These are phyloP conservation scores for Coffea humblotiana DNA, from an alignment of 305 asterid genomes.

Conservation along the genomic window DNA sequence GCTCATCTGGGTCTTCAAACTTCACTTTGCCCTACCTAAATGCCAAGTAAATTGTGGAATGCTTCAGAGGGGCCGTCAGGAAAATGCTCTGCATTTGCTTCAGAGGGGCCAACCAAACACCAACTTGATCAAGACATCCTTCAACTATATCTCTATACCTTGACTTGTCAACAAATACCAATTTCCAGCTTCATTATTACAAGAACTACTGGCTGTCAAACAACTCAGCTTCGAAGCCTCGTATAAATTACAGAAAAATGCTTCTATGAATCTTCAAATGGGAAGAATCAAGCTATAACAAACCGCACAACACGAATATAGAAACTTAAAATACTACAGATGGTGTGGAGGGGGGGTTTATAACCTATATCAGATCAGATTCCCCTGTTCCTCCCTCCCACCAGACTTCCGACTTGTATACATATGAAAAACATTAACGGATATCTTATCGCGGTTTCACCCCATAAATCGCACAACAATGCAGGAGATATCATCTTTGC, in stretches of 20 bases:
- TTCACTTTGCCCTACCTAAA: no score
- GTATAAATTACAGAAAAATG: slow-evolving; percentile 39
- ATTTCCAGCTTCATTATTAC: slow-evolving; percentile 33
- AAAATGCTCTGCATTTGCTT: no score
- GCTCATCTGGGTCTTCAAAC: no score
- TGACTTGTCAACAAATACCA: slow-evolving; percentile 1
- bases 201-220: slow-evolving; percentile 23
- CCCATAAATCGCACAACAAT: slow-evolving; percentile 69
- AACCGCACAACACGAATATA: slow-evolving; percentile 29
- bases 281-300: slow-evolving; percentile 44
- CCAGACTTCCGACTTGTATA: slow-evolving; percentile 8
- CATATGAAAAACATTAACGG: slow-evolving; percentile 34
- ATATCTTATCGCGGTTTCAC: slow-evolving; percentile 11
- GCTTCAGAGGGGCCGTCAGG: no score
- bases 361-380: slow-evolving; percentile 14
- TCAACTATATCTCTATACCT: not conserved
- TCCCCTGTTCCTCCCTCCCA: slow-evolving; percentile 11
- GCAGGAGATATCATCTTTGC: slow-evolving; percentile 93
- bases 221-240: slow-evolving; percentile 35
- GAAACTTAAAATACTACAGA: slow-evolving; percentile 26
- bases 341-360: slow-evolving; percentile 19
- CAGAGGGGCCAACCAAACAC: not conserved
- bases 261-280: slow-evolving; percentile 42
- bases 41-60: no score
- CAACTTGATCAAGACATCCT: not conserved